Conservation (phyloP, 2,329 filamentous ascomycete species). For the Fusarium keratoplasticum region DNA sequence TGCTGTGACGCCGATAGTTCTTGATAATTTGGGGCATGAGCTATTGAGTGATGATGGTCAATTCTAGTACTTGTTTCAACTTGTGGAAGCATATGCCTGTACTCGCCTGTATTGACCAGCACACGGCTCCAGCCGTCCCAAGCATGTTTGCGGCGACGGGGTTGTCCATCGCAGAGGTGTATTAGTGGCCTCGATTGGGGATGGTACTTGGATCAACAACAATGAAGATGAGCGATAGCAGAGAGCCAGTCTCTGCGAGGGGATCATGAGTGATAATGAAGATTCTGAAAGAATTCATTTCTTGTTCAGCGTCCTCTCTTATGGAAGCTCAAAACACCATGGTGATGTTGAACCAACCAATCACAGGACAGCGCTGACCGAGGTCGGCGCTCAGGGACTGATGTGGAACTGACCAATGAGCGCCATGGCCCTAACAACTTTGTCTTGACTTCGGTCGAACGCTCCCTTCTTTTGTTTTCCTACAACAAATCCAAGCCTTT, state of each 20-base stretch:
- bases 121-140: background rate
- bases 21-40: background rate
- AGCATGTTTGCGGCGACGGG: background rate
- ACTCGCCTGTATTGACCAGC: background rate
- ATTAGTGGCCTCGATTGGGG: background rate
- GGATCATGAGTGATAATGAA: background rate
- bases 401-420: background rate
- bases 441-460: background rate
- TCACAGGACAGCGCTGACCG: background rate
- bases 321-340: background rate
- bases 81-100: too few species aligned
- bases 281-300: background rate
- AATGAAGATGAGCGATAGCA: background rate
- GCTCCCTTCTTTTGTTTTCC: background rate
- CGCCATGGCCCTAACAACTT: background rate
- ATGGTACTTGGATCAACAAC: background rate
- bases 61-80: too few species aligned
- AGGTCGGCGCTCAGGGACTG: background rate
- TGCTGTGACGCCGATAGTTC: background rate
- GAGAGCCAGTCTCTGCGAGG: accelerated
- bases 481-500: background rate
- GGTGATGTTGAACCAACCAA: background rate
- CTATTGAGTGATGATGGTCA: background rate
- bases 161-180: background rate
- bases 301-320: background rate